Base-by-base conservation (phyloP, 768 basidiomycete genomes). In the Lactarius hengduanensis region DNA sequence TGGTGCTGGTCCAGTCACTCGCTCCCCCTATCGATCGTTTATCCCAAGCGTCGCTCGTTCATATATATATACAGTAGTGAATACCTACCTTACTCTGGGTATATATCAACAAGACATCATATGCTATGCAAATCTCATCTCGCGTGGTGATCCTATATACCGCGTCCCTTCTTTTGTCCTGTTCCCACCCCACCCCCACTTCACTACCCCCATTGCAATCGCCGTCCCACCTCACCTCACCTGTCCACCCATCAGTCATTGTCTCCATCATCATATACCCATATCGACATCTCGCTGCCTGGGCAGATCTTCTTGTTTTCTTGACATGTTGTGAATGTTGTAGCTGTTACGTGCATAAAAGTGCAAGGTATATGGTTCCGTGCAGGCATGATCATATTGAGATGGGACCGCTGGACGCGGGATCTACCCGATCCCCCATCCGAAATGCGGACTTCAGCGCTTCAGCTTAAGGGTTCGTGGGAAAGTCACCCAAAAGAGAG, bases 301-400 rank as follows among this genome's bases (percentile, higher is more conserved):
- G 26, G 62, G 61, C 66, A 59, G 30, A n/a, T 11, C 40, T 36
- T 40, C 60, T 57, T 50, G 36, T 62, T 62, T 30, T 22, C 50
- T 43, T 53, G 40, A 16, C 66, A 32, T 63, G 61, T 67, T 67
- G 61, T 67, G 61, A 67, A 67, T 36, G 36, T 38, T 38, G 13
- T 63, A 67, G 66, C 34, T 58, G 30, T 67, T 58, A 53, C 26
- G 50, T 26, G 13, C 50, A 53, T 26, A 53, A 15, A 6, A 15
- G 5, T 45, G 43, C 43, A 45, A 45, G 43, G 20, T 45, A 45
- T 45, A 45, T 40, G 11, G 11, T 45, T n/a, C 43, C 8, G 41
- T 41, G 6, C 41, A 18, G 6, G 41, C 10, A 36, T 10, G 36
- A 36, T 36, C 36, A 7, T 36, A 5, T 15, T 38, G 38, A 15